phyloP scores from a whole-genome alignment of 495 filamentous ascomycete species.

The Hamigera avellanea region DNA sequence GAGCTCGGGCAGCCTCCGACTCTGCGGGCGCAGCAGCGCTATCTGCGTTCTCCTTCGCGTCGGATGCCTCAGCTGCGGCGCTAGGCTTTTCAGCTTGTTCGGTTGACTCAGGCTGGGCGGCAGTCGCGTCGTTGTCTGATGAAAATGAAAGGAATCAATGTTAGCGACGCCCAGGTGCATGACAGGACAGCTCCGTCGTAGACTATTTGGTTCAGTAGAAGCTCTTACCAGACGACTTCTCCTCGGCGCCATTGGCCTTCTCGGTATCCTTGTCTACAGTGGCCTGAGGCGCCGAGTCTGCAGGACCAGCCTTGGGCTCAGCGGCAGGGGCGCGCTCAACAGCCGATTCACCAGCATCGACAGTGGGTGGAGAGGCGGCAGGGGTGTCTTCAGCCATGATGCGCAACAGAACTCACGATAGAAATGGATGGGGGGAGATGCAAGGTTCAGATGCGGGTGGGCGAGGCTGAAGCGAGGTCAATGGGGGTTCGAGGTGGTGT shows the following conservation, averaged over 20 bases:
- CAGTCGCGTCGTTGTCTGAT: slow-evolving; percentile 13
- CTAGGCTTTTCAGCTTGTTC: slow-evolving; percentile 16
- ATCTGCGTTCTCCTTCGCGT: slow-evolving; percentile 14
- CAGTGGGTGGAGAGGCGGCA: slow-evolving; percentile 19
- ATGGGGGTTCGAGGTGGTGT: not conserved
- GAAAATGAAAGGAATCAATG: slow-evolving; percentile 1
- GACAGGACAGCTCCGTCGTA: not conserved
- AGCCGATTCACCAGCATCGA: slow-evolving; percentile 20
- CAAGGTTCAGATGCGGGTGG: too few species aligned
- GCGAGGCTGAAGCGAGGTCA: not conserved
- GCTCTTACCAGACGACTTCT: slow-evolving; percentile 1
- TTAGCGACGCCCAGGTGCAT: slow-evolving; percentile 11
- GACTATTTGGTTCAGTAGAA: too few species aligned
- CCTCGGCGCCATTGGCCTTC: slow-evolving; percentile 18
- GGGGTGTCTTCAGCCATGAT: slow-evolving; percentile 35
- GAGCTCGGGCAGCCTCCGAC: slow-evolving; percentile 8
- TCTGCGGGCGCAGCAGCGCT: not conserved
- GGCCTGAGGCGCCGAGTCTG: slow-evolving; percentile 10
- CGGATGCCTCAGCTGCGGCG: slow-evolving; percentile 15
- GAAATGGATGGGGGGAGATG: slow-evolving; percentile 3
- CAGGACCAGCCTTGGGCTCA: slow-evolving; percentile 15
- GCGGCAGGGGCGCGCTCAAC: slow-evolving; percentile 20
- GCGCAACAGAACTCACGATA: slow-evolving; percentile 9
- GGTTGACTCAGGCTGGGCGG: slow-evolving; percentile 22
- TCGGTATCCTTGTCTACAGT: slow-evolving; percentile 18